Conservation (phyloP, 2,329 filamentous ascomycete genomes). For the Xylogone sp. region DNA sequence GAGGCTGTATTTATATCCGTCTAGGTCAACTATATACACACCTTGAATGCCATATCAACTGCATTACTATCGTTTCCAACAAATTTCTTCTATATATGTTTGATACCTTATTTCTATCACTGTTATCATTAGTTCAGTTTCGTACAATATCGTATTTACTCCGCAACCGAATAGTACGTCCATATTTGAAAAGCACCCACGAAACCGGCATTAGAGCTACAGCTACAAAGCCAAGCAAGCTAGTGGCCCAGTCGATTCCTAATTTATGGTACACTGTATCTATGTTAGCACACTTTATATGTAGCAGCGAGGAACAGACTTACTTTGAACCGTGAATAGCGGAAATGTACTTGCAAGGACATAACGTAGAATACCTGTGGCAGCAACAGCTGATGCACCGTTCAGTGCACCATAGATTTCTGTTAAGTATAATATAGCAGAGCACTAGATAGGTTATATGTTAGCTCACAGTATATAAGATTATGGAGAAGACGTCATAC, state of each 20-base stretch:
- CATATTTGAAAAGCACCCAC: conserved; percentile 39
- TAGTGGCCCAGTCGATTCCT: conserved; percentile 35
- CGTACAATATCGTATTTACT: neutral
- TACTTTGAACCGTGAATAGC: conserved; percentile 50
- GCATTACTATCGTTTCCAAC: too few relatives aligned
- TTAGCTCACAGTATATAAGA: neutral
- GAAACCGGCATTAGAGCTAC: conserved; percentile 36
- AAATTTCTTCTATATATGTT: too few relatives aligned
- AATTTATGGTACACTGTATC: conserved; percentile 30
- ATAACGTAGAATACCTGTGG: conserved; percentile 56
- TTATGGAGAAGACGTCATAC: neutral
- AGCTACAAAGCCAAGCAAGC: conserved; percentile 33
- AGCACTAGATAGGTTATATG: neutral
- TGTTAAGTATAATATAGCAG: conserved; percentile 37
- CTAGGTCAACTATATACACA: too few relatives aligned
- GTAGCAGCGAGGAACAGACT: neutral
- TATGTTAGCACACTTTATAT: neutral
- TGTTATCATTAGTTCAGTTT: too few relatives aligned
- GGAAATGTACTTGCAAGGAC: conserved; percentile 53
- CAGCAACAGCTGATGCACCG: conserved; percentile 55
- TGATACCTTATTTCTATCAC: too few relatives aligned
- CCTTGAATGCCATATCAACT: too few relatives aligned
- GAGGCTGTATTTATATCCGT: too few relatives aligned
- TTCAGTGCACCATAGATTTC: conserved; percentile 53
- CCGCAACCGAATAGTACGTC: conserved; percentile 13